Percentiles rank a stretch among this genome's conserved stretches.
phyloP scores from a whole-genome alignment of 108 stramenopile species.

The Skeletonema grethae region DNA sequence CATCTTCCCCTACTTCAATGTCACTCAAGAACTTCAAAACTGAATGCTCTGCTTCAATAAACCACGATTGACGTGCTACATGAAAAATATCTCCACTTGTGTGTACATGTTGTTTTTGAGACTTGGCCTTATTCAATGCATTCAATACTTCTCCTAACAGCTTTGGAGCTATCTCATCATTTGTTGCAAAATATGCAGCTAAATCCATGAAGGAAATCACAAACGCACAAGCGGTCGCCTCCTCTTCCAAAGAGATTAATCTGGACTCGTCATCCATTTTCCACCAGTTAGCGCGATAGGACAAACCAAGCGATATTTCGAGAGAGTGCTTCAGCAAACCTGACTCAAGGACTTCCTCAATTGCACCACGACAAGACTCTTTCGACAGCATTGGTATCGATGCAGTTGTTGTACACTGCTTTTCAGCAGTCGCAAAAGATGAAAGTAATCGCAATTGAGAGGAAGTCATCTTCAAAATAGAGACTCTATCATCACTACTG shows the following conservation, averaged over 20 bases:
- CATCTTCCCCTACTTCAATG: conserved; percentile 8
- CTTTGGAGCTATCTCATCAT: not conserved
- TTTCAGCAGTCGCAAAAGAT: conserved; percentile 35
- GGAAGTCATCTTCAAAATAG: conserved; percentile 25
- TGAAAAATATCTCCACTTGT: conserved; percentile 1
- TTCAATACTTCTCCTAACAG: not conserved
- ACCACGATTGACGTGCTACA: conserved; percentile 58
- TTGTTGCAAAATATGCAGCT: not conserved
- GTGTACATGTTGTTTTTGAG: not conserved
- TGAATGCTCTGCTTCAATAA: conserved; percentile 58
- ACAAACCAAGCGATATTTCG: conserved; percentile 22
- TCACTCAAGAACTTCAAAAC: conserved; percentile 50
- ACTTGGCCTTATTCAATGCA: conserved; percentile 9
- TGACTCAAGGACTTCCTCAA: conserved; percentile 28
- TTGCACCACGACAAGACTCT: conserved; percentile 25
- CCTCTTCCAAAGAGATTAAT: conserved; percentile 26
- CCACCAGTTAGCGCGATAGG: conserved; percentile 30
- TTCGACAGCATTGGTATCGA: conserved; percentile 30
- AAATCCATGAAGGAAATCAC: conserved; percentile 39
- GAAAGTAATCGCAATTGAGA: conserved; percentile 40
- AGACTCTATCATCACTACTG: not conserved
- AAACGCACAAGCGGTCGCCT: conserved; percentile 42
- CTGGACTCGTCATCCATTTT: not conserved
- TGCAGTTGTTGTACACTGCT: conserved; percentile 31
- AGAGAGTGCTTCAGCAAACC: conserved; percentile 18